These are phyloP conservation scores for Herpomyces periplanetae DNA, from an alignment of 2,329 filamentous ascomycete species.

Conservation along the genomic window DNA sequence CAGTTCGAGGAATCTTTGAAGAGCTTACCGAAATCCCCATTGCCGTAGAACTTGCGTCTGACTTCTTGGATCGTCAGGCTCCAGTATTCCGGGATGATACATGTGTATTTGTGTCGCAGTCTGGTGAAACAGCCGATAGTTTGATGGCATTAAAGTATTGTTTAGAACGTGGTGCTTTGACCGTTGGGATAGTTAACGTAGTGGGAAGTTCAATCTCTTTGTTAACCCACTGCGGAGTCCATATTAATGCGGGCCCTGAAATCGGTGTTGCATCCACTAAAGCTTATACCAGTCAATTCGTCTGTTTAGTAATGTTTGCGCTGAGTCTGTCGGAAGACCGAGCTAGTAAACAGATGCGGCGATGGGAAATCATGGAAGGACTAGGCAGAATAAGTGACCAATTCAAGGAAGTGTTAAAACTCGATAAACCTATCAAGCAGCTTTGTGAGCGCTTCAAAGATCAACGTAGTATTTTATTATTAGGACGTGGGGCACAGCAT, in stretches of 20 bases:
- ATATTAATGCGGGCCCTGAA: slow-evolving; percentile 93
- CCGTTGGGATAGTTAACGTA: slow-evolving; percentile 91
- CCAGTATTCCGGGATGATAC: slow-evolving; percentile 98
- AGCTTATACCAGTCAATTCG: slow-evolving; percentile 95
- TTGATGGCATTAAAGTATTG: slow-evolving; percentile 91
- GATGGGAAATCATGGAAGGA: slow-evolving; percentile 84
- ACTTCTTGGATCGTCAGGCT: slow-evolving; percentile 83
- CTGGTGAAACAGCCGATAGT: slow-evolving; percentile 88
- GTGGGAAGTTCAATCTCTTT: slow-evolving; percentile 95
- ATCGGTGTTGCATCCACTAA: slow-evolving; percentile 97
- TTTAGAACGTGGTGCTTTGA: slow-evolving; percentile 78
- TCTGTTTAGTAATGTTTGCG: slow-evolving; percentile 99
- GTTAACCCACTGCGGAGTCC: slow-evolving; percentile 94
- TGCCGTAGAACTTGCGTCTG: slow-evolving; percentile 74
- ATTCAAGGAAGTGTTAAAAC: slow-evolving; percentile 61
- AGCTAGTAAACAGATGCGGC: slow-evolving; percentile 59
- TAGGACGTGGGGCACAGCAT: slow-evolving; percentile 83
- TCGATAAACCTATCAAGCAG: slow-evolving; percentile 74
- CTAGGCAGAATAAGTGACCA: slow-evolving; percentile 53
- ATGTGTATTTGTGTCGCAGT: slow-evolving; percentile 93
- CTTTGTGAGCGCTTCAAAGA: slow-evolving; percentile 66
- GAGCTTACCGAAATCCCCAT: slow-evolving; percentile 95
- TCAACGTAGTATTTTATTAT: slow-evolving; percentile 72
- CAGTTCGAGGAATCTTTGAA: slow-evolving; percentile 84
- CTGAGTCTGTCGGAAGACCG: slow-evolving; percentile 84